Base-by-base conservation (phyloP, 148 eudicot genomes). In the Cornus suecica region DNA sequence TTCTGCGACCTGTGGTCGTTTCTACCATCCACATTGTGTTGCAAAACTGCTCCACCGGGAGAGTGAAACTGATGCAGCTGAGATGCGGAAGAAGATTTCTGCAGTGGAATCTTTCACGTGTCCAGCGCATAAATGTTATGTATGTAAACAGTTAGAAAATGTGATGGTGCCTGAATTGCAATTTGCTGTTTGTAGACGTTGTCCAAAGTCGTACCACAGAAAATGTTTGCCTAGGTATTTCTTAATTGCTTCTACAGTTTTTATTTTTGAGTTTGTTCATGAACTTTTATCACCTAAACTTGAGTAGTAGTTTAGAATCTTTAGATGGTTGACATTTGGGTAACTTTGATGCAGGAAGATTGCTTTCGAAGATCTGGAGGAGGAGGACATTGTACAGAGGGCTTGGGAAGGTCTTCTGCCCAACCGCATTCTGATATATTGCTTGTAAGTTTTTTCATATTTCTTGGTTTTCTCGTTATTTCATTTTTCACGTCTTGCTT, bases 181-280 rank as follows among this genome's bases (percentile, higher is more conserved):
- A 71, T 90, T 95, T 88, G 99, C 99, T 69, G 83, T 91, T 30
- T 95, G 99, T 70, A 88, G 99, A 76, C 99, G 99, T 30, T 95
- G 99, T 78, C 99, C 99, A 65, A 91, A 69, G 77, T 85, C 97
- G 58, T 95, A 91, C 83, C 99, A 95, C 78, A 87, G 82, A 74
- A 92, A 92, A 84, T 95, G 99, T 76, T 83, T 95, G 82, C 99
- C 99, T 45, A 87, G 90, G 99, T 95, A 86, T 68, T 64, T 1
- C 65, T 16, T 45, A 27, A 23, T 13, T 70, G 34, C 9, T 63
- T 34, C 28, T 68, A 25, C 34, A 31, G 29, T 48, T 48, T 48
- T 48, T 13, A 16, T 48, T 48, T 48, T 48, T 48, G 1, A 48
- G 15, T 48, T 11, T 48, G 13, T 11, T 48, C 1, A 48, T 16